These are phyloP conservation scores for Fusarium stilboides DNA, from an alignment of 2,329 filamentous ascomycete species.

Conservation along the genomic window DNA sequence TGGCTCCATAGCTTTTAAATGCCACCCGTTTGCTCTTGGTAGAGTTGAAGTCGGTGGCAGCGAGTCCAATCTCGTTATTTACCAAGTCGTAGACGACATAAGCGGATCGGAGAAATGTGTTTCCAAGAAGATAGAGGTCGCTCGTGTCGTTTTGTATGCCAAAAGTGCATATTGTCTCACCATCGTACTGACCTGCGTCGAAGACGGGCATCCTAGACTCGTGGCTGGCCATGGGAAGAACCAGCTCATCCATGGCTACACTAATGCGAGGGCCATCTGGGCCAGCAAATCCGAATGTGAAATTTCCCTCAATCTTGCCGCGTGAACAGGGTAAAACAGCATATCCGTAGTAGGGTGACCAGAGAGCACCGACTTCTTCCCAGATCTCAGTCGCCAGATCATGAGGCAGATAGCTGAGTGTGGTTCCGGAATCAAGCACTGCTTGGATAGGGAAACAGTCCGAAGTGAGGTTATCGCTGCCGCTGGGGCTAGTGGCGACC, in stretches of 20 bases:
- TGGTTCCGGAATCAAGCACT: conserved; percentile 83
- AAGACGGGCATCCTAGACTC: conserved; percentile 55
- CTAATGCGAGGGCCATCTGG: conserved; percentile 64
- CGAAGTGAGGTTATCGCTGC: conserved; percentile 63
- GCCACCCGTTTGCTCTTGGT: conserved; percentile 65
- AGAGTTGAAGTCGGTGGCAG: conserved; percentile 69
- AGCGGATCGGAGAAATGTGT: conserved; percentile 72
- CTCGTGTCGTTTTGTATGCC: conserved; percentile 68
- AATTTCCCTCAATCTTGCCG: conserved; percentile 61
- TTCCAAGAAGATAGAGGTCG: conserved; percentile 66
- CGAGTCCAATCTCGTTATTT: conserved; percentile 70
- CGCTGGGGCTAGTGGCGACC: conserved; percentile 63
- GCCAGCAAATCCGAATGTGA: conserved; percentile 69
- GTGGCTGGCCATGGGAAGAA: conserved; percentile 61
- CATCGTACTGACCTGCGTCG: conserved; percentile 59
- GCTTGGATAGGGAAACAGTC: conserved; percentile 67
- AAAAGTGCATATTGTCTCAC: conserved; percentile 67
- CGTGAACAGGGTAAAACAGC: conserved; percentile 68
- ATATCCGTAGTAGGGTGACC: conserved; percentile 54
- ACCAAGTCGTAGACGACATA: conserved; percentile 73
- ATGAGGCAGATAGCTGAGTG: conserved; percentile 77
- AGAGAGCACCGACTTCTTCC: conserved; percentile 69
- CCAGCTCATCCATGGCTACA: conserved; percentile 70
- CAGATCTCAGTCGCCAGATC: conserved; percentile 69
- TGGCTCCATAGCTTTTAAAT: conserved; percentile 65